These are phyloP conservation scores for Paraurostyla sp. DNA, from an alignment of 73 alveolate species.

Conservation along the genomic window DNA sequence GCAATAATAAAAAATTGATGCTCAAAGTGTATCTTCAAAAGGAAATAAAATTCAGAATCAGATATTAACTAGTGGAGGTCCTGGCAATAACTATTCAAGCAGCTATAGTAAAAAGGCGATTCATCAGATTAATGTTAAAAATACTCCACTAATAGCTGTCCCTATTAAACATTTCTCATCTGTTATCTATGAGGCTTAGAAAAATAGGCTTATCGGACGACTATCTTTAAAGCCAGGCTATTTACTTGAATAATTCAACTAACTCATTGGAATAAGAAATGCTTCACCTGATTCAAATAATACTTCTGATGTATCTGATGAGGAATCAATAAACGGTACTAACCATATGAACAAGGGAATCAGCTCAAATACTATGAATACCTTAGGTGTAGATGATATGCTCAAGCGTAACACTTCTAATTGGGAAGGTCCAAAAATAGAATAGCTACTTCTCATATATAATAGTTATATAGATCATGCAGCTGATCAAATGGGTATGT, in stretches of 20 bases:
- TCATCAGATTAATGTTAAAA: neutral
- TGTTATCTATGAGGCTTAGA: no score
- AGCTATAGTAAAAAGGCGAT: neutral
- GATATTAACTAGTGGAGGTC: neutral
- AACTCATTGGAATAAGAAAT: neutral
- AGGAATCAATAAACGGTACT: neutral
- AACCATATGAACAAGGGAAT: neutral
- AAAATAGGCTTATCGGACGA: neutral
- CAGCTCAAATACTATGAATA: neutral
- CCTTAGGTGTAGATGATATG: neutral
- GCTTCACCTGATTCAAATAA: neutral
- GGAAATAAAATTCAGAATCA: neutral
- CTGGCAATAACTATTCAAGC: neutral
- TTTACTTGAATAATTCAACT: neutral
- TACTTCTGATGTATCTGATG: slow-evolving; percentile 13
- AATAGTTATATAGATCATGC: neutral
- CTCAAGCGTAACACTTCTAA: neutral
- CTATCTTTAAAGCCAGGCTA: neutral
- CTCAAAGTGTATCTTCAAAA: neutral
- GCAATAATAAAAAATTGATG: no score
- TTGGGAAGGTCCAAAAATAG: neutral
- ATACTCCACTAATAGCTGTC: no score
- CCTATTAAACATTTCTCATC: no score
- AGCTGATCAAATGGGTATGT: neutral
- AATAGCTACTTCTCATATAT: neutral